Percentiles rank a stretch among this genome's conserved stretches.
These are phyloP conservation scores for Russula brevipes DNA, from an alignment of 768 basidiomycete genomes.

Conservation along the genomic window DNA sequence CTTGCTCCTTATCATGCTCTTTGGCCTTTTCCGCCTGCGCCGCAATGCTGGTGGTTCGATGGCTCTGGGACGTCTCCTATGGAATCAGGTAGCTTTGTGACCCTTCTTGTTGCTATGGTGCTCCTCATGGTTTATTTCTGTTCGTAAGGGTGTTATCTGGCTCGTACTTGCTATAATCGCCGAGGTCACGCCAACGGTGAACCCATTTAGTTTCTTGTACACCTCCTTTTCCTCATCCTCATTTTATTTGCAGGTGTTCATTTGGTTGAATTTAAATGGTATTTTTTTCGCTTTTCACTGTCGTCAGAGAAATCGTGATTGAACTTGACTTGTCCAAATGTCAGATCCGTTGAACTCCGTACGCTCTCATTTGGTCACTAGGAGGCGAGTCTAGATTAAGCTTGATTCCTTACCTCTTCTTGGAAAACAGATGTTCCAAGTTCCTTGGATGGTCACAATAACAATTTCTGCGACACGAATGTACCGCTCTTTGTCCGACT, in stretches of 20 bases:
- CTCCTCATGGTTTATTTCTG: neutral
- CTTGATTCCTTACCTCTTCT: too few relatives aligned
- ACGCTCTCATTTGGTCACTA: neutral
- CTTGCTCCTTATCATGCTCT: neutral
- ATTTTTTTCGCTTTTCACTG: neutral
- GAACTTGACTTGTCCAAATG: neutral
- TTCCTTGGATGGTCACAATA: neutral
- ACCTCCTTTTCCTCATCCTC: neutral
- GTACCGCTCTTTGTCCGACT: slow-evolving; percentile 5
- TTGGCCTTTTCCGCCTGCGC: neutral
- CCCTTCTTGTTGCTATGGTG: too few relatives aligned
- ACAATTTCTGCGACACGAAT: slow-evolving; percentile 5
- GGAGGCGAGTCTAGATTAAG: neutral
- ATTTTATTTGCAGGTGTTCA: slow-evolving; percentile 2
- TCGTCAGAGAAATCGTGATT: too few relatives aligned
- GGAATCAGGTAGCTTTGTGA: neutral
- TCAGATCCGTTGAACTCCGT: neutral
- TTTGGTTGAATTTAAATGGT: slow-evolving; percentile 11
- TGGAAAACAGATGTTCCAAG: slow-evolving; percentile 6
- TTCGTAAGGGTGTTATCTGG: neutral
- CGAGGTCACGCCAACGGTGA: neutral
- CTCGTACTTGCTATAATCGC: neutral
- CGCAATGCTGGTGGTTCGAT: neutral
- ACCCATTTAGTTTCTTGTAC: neutral
- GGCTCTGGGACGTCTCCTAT: neutral